Evolutionary conservation across 2,329 filamentous ascomycete species (phyloP).

Genomic region (Stachybotrys elegans): DNA sequence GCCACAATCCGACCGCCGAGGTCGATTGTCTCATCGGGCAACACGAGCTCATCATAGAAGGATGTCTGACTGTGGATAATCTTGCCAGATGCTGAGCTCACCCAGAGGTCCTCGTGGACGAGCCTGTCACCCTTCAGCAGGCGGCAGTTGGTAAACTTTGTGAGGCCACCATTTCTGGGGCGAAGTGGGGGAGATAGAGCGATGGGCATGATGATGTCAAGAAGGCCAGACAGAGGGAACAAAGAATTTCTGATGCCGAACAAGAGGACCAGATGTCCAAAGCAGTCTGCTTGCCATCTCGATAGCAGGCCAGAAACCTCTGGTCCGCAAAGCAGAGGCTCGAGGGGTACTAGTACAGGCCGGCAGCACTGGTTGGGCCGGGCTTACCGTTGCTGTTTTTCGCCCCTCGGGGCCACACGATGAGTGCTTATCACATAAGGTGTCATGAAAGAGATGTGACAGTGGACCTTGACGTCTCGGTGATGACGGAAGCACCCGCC

Average conservation of each 20-base stretch:
- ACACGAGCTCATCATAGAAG: conserved; percentile 63
- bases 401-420: no score
- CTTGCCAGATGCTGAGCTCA: conserved; percentile 75
- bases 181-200: conserved; percentile 31
- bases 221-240: conserved; percentile 1
- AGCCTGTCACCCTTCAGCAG: conserved; percentile 64
- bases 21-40: conserved; percentile 72
- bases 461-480: no score
- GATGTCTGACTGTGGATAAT: conserved; percentile 66
- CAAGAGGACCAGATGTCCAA: no score
- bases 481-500: no score
- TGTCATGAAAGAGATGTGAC: no score
- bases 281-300: no score
- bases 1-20: conserved; percentile 78
- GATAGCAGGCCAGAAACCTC: no score
- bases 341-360: background rate
- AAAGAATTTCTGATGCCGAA: no score
- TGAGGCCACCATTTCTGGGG: conserved; percentile 48
- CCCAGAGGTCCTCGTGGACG: conserved; percentile 79
- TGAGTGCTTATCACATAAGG: no score
- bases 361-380: no score
- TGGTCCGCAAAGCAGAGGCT: no score
- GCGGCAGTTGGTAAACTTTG: conserved; percentile 85
- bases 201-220: conserved; percentile 38
- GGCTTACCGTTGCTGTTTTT: no score